Base-by-base conservation (phyloP, 2,329 filamentous ascomycete genomes). In the Colletotrichum sp. region DNA sequence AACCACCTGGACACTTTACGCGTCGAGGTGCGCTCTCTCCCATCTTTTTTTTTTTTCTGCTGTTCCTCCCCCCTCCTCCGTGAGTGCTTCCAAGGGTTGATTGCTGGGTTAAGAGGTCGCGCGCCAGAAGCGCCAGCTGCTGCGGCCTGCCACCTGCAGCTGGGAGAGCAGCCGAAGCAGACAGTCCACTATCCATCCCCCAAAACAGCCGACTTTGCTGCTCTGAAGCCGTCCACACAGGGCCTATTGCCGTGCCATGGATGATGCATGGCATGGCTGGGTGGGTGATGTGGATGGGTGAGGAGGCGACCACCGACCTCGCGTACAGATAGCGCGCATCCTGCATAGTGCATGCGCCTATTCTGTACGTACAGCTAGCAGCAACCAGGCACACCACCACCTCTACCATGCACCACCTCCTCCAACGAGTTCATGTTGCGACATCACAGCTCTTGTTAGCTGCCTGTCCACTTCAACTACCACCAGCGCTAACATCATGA, bases 1-100 rank as follows among this genome's bases (percentile, higher is more conserved):
- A 30, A 52, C 39, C 70, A 64, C 52, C 69, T 57, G 55, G 36
- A 57, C 63, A 64, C 59, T 65, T 68, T 64, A 73, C 74, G 74
- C 74, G 70, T 74, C 61, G 67, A 59, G 55, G 55, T 44, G 44
- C 63, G 25, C 25, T 32, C 55, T 57, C 55, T 57, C 12, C 32
- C 36, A 27, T n/a, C 59, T 70, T 34, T 70, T 68, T 64, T 64
- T 55, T 72, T 32, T 60, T 59, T 22, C 36, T 34, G 13, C 19
- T 34, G 22, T 70, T 36, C 30, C 12, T 32, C 22, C 16, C 27
- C 55, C 27, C 55, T 59, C 22, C 55, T 59, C 22, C 32, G 36
- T 16, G 39, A 44, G 39, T 44, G 39, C 39, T n/a, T 44, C 39
- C 39, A 44, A n/a, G 39, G 19, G 25, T 27, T 25, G 28, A 11